phyloP scores from a whole-genome alignment of 345 rosid genomes.

The Lenwebbia sp. region DNA sequence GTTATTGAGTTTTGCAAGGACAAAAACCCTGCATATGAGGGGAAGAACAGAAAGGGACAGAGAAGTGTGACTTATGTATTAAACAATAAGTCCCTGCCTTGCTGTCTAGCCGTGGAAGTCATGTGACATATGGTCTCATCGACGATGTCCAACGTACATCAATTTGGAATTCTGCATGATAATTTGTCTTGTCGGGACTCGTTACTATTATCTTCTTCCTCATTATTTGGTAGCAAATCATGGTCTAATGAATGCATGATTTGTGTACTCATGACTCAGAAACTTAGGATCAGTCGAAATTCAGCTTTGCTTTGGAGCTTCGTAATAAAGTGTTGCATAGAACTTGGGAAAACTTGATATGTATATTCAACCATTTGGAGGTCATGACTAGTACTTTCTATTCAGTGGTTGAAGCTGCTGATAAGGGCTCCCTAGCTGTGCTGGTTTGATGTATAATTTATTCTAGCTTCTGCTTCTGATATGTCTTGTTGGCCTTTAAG shows the following conservation, averaged over 20 bases:
- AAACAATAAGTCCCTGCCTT: not conserved
- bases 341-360: not conserved
- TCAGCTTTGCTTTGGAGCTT: not conserved
- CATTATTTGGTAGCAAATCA: not conserved
- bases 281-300: not conserved
- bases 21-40: not conserved
- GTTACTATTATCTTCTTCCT: not conserved
- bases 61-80: not conserved
- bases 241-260: not conserved
- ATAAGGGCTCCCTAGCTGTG: not conserved
- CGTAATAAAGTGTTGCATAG: not conserved
- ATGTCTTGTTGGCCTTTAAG: not conserved
- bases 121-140: not conserved
- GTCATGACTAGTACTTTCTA: not conserved
- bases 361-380: not conserved
- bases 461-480: not conserved
- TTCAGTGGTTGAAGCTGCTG: not conserved
- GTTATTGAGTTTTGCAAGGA: not conserved
- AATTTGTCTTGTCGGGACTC: not conserved
- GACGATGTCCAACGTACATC: not conserved
- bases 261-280: not conserved
- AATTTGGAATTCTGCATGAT: not conserved
- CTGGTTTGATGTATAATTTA: not conserved
- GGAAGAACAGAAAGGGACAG: not conserved
- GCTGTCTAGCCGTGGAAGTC: not conserved